Evolutionary conservation across 2,329 filamentous ascomycete species (phyloP).

Genomic region (Aureobasidium sp.): DNA sequence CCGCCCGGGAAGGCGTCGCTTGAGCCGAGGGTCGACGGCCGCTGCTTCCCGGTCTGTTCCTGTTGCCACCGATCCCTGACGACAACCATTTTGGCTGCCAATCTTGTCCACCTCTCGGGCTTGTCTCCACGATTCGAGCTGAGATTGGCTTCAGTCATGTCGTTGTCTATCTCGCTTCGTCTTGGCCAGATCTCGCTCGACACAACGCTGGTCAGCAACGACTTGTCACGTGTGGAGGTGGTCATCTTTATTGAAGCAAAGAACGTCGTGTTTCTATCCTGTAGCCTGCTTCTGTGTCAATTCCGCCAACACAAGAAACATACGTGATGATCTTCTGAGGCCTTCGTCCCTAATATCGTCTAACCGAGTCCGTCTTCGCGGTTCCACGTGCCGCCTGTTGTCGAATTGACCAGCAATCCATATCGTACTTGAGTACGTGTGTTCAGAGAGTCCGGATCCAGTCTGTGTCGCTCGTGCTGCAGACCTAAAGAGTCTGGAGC

Average conservation of each 20-base stretch:
- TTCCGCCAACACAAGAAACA: background rate
- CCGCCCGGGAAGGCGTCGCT: background rate
- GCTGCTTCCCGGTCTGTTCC: background rate
- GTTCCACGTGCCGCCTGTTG: too few species aligned
- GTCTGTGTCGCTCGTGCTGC: background rate
- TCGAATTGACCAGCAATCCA: background rate
- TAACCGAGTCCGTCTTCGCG: too few species aligned
- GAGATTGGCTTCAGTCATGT: constrained; percentile 4
- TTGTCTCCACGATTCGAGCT: background rate
- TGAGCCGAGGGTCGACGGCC: constrained; percentile 6
- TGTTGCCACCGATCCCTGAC: constrained; percentile 13
- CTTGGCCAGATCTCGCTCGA: background rate
- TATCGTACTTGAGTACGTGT: background rate
- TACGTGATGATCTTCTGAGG: too few species aligned
- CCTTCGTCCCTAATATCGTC: too few species aligned
- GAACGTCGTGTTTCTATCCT: background rate
- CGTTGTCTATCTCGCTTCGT: background rate
- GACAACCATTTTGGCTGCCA: background rate
- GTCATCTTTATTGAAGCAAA: background rate
- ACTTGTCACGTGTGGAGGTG: background rate
- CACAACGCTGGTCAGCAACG: background rate
- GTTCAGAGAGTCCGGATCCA: too few species aligned
- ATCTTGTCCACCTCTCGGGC: background rate
- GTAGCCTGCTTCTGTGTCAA: too few species aligned
- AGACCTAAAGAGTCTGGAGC: background rate